Evolutionary conservation across 352 stramenopile species (phyloP), one percentile per base, ranked within the genome.

Genomic region (Globisporangium sylvaticum): DNA sequence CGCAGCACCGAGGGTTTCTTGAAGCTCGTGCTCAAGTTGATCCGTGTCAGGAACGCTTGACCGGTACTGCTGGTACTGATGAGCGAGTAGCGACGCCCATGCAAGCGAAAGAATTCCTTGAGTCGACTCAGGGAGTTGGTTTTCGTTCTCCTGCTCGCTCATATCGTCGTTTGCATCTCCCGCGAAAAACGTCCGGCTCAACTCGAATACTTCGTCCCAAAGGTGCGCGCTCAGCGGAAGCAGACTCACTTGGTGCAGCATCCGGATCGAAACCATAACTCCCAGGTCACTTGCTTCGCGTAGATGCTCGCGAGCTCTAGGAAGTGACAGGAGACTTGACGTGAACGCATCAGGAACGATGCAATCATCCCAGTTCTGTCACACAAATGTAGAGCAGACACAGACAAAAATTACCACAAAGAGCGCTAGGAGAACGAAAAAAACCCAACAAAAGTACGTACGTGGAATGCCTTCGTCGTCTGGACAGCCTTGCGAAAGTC

Each of bases 41-140:
- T 48, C 25, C 4, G 57, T 20, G 7, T 72, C 62, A n/a, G 62
- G 58, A 8, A 34, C 60, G 31, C 44, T 67, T 22, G 48, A 29
- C n/a, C 32, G 42, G 18, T 58, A 44, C 14, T 67, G 60, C 58
- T 65, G 46, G 44, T 80, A 84, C 50, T 80, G 65, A 54, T 79
- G 76, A n/a, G 79, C 80, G 3, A 92, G 52, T 6, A 90, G 54
- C 32, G 84, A 48, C 3, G 80, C 77, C 80, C 77, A 90, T 4
- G 77, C 75, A 6, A 92, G 64, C 14, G 87, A 61, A 22, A 90
- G 57, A n/a, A 88, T 72, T 8, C 83, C 81, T 27, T 29, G 42
- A 18, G 44, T 64, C 44, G 56, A 64, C 24, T 64, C 56, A 5
- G 69, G 58, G 39, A 73, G 74, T 53, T 65, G 73, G 53, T 64